These are phyloP conservation scores for Magnaporthiopsis incrustans DNA, from an alignment of 2,329 filamentous ascomycete genomes.

Conservation along the genomic window DNA sequence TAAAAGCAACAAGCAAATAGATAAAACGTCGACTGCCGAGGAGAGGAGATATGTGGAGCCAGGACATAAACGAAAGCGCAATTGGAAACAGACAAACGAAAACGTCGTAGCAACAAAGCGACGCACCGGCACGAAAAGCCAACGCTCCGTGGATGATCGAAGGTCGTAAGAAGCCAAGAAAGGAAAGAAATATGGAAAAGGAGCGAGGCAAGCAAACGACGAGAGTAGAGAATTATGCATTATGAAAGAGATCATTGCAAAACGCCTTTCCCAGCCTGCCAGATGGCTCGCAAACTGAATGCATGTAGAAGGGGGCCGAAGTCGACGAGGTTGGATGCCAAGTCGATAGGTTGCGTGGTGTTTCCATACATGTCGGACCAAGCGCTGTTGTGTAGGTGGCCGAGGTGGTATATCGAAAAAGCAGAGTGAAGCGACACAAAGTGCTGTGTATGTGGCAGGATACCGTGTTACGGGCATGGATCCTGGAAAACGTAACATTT, in stretches of 20 bases:
- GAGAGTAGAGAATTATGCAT: not conserved
- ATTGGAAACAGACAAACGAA: not conserved
- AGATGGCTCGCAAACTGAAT: not conserved
- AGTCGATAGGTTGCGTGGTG: not conserved
- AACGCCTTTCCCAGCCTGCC: not conserved
- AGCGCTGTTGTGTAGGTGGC: not conserved
- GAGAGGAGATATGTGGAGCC: too few relatives aligned
- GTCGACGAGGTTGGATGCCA: not conserved
- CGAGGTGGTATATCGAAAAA: too few relatives aligned
- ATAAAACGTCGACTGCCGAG: too few relatives aligned
- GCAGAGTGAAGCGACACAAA: not conserved
- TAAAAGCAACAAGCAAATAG: not conserved
- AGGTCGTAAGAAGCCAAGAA: too few relatives aligned
- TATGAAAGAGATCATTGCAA: not conserved
- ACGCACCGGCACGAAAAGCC: not conserved
- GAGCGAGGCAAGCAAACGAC: not conserved
- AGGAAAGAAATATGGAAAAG: not conserved
- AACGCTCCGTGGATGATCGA: not conserved
- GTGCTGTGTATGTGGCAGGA: not conserved
- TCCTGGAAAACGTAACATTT: not conserved
- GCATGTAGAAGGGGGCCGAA: not conserved
- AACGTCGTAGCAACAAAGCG: not conserved
- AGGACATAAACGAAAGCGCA: too few relatives aligned
- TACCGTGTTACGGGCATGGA: not conserved
- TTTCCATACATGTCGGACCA: not conserved